Evolutionary conservation across 805 yeast genomes (phyloP), one percentile per base, ranked within the genome.

Genomic region (Candida adriatica): DNA sequence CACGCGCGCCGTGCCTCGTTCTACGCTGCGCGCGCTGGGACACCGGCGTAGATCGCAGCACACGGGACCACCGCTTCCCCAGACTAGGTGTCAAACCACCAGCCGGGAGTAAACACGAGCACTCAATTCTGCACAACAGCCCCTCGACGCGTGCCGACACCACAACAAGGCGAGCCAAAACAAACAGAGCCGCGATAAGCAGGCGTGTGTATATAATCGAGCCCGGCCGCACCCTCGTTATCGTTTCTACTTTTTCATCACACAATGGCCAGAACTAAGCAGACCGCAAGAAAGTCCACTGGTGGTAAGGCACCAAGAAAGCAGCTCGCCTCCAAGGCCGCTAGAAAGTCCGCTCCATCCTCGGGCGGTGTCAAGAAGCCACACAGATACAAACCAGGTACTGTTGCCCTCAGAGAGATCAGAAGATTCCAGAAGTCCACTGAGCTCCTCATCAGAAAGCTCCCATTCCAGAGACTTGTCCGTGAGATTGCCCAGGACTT

Each of bases 251-350:
- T 19, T 11, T 19, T 19, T 19, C 11, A 19, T 19, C 11, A 19
- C 25, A 45, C 44, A 60, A 83, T 83, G 94, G 94, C 94, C 56
- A 83, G 92, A 82, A 83, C 94, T 44, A 83, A 83, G 64, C 94
- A 83, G 75, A 83, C 94, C 47, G 92, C 94, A 55, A 83, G 94
- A 83, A 83, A 83, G 66, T 82, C 92, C 46, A 83, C 94, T 53
- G 94, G 94, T 78, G 94, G 94, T 77, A 83, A 83, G 66, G 94
- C 94, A 31, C 94, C 94, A 77, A 82, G 94, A 82, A 83, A 82
- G 66, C 94, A 82, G 66, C 70, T 82, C 56, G 94, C 94, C 45
- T 82, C 94, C 41, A 82, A 82, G 70, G 94, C 92, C 53, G 94
- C 94, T 45, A 82, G 94, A 81, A 82, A 82, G 61, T 82, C 92